phyloP scores from a whole-genome alignment of 2,329 filamentous ascomycete genomes.

The Cryphonectria radicalis region DNA sequence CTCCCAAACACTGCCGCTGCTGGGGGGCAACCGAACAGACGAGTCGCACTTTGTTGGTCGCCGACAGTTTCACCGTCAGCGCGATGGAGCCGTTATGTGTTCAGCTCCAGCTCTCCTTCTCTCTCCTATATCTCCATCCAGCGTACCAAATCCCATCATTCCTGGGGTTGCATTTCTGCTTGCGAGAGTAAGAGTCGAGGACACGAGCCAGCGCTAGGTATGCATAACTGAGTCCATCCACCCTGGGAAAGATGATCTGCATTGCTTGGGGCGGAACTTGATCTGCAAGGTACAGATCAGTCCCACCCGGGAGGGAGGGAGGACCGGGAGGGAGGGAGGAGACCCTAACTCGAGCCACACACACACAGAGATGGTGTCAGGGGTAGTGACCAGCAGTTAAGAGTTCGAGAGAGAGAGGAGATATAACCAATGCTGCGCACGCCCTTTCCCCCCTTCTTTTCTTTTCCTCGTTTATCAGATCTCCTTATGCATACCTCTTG shows the following conservation, averaged over 20 bases:
- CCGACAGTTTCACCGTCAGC: neutral
- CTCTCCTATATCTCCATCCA: neutral
- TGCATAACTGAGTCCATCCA: conserved; percentile 17
- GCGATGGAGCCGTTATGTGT: neutral
- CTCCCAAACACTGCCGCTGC: neutral
- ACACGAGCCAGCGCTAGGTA: conserved; percentile 7
- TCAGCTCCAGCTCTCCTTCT: neutral
- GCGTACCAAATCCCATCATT: neutral
- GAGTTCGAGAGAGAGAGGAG: neutral
- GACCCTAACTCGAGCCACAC: conserved; percentile 10
- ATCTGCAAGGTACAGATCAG: conserved; percentile 21
- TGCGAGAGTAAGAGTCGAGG: neutral
- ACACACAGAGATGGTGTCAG: conserved; percentile 16
- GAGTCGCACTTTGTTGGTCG: neutral
- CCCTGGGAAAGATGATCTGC: conserved; percentile 13
- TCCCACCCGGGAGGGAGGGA: neutral
- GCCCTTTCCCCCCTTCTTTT: neutral
- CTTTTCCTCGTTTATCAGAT: neutral
- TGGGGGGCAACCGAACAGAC: neutral
- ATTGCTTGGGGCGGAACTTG: conserved; percentile 11
- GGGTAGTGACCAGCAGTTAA: conserved; percentile 5
- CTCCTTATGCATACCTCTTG: neutral
- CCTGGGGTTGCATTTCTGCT: neutral
- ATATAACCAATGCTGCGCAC: conserved; percentile 9
- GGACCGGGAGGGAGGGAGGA: conserved; percentile 3